Base-by-base conservation (phyloP, 768 basidiomycete genomes). In the Scleroderma bovista region DNA sequence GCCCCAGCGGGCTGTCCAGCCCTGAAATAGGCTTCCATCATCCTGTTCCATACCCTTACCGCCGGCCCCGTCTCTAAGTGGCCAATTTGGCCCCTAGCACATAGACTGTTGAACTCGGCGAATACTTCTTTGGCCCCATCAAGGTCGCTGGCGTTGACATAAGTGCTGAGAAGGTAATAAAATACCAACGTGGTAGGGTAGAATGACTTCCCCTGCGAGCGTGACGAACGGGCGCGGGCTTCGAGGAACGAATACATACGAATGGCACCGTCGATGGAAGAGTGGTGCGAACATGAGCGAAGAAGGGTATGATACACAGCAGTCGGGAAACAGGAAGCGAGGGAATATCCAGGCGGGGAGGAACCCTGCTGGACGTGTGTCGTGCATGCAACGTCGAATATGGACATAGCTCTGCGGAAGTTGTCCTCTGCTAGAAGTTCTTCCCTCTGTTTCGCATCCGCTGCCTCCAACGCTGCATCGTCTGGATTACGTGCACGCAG, bases 1-100 rank as follows among this genome's bases (percentile, higher is more conserved):
- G 83, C 91, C 40, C 76, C 77, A 19, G 79, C 80, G 0, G 85
- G 75, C 45, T 80, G 67, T 1, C 81, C 81, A 34, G 72, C 76
- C 34, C 71, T 74, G 72, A 93, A 84, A 64, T 88, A 84, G 0
- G 82, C 76, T 43, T 81, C 74, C 32, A 93, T 80, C 84, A 91
- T 89, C 57, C 77, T 72, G 56, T 88, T 87, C 80, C 81, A 92
- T 2, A 84, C 69, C 34, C 71, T 61, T 40, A 84, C 67, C 45
- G 76, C 74, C 19, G 69, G 51, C 43, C 50, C 41, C 22, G 53
- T 45, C 10, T 52, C 65, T 48, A 63, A 59, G 39, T 47, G 47
- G 5, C 47, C 45, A 15, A 63, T 46, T 8, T 60, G 64, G 8
- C 73, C 75, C 0, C 61, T 59, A 12, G 66, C 54, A 20, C 72